phyloP scores from a whole-genome alignment of 495 filamentous ascomycete species.

The Daldinia bambusicola region DNA sequence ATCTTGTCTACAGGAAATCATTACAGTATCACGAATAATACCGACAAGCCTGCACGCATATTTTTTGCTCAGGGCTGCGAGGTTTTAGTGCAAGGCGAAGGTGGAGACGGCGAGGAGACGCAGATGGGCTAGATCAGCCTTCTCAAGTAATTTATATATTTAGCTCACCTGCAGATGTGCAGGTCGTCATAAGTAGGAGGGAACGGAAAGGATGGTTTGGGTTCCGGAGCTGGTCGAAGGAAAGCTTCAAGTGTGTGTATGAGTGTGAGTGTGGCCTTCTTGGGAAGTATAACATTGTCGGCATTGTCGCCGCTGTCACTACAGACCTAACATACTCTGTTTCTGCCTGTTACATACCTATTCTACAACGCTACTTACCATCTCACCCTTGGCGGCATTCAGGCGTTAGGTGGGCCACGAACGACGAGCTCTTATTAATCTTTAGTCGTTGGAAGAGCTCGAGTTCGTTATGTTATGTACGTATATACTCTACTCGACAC shows the following conservation, averaged over 20 bases:
- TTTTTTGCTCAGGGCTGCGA: constrained; percentile 89
- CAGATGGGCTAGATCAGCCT: constrained; percentile 8
- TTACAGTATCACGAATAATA: constrained; percentile 82
- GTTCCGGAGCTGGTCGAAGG: neutral
- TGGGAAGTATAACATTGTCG: no score
- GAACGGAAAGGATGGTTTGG: neutral
- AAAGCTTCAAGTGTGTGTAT: neutral
- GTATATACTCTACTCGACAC: no score
- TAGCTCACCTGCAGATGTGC: neutral
- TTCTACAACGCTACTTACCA: neutral
- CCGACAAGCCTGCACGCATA: constrained; percentile 71
- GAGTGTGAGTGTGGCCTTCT: no score
- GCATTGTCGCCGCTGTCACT: neutral
- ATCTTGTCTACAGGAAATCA: constrained; percentile 70
- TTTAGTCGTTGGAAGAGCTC: neutral
- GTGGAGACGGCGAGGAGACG: constrained; percentile 16
- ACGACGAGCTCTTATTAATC: neutral
- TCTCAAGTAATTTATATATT: neutral
- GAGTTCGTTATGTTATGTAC: neutral
- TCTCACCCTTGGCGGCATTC: constrained; percentile 1
- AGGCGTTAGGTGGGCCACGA: neutral
- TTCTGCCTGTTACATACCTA: neutral
- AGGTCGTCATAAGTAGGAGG: neutral
- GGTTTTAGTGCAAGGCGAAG: constrained; percentile 42
- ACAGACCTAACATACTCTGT: neutral